Evolutionary conservation across 441 rosid genomes (phyloP), one percentile per base, ranked within the genome.

Genomic region (Populus trichocarpa): DNA sequence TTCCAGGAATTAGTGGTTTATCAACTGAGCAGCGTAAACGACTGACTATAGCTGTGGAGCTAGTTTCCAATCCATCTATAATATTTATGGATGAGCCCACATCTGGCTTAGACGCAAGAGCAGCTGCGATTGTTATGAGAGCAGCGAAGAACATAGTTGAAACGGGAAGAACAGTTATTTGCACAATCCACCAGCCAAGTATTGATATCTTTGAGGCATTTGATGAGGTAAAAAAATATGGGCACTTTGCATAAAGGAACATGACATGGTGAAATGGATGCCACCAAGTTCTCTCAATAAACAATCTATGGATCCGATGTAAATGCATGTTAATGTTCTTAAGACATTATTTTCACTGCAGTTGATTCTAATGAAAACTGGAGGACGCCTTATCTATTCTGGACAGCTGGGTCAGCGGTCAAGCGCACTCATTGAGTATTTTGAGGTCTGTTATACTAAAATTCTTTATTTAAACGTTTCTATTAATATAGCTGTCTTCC

Each of bases 401-500:
- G 95, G 93, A 70, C 91, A 93, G 67, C 61, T 92, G 30, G 95
- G 95, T 64, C 90, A 76, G 72, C 83, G 88, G 61, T 87, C 97
- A 40, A 57, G 73, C 36, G 83, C 86, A 71, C 73, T 90, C 25
- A 84, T 89, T 57, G 79, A 83, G 38, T 92, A 90, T 26, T 89
- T 92, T 74, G 87, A 92, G 91, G 97, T 90, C 74, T 3, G 25
- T 36, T 33, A 11, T 61, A 4, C 12, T 64, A 20, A 64, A 64
- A 64, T 23, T 64, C 13, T 64, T 64, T 23, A 7, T 6, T 26
- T 65, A 18, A 11, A 65, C 8, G 26, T 11, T 26, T 23, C 20
- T 26, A 16, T 65, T 65, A 4, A 18, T 65, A 32, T 32, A 10
- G 13, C 16, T 65, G 26, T 11, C 18, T 26, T 26, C 7, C 32